A percentile compares a stretch with the other conserved stretches of the same genome.
phyloP scores from a whole-genome alignment of 352 stramenopile genomes.

The Pythium guiyangense region DNA sequence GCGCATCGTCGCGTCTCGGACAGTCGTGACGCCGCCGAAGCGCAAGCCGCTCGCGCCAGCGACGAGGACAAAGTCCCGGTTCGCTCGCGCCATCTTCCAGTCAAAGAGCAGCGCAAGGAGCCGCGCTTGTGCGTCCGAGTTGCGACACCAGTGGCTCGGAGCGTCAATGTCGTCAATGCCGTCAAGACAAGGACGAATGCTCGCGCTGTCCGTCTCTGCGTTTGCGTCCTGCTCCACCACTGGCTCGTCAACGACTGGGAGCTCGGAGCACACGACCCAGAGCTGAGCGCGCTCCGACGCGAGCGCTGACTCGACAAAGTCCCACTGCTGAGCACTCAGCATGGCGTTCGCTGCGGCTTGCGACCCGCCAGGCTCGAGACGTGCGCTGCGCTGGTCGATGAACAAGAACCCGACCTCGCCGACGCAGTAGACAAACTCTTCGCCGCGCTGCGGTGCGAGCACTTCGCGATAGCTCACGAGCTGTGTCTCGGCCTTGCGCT shows the following conservation, averaged over 20 bases:
- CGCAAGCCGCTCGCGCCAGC: slow-evolving; percentile 26
- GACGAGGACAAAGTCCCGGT: slow-evolving; percentile 39
- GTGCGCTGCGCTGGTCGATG: slow-evolving; percentile 54
- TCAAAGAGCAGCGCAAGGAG: slow-evolving; percentile 55
- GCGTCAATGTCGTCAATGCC: slow-evolving; percentile 14
- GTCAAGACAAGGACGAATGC: slow-evolving; percentile 16
- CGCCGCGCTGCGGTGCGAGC: slow-evolving; percentile 44
- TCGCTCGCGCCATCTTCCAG: slow-evolving; percentile 59
- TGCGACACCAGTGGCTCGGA: slow-evolving; percentile 29
- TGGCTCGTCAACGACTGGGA: slow-evolving; percentile 37
- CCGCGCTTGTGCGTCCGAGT: slow-evolving; percentile 28
- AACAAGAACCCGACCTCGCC: slow-evolving; percentile 47
- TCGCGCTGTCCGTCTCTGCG: neutral
- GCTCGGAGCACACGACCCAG: slow-evolving; percentile 48
- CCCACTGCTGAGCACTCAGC: slow-evolving; percentile 55
- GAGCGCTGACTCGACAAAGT: slow-evolving; percentile 42
- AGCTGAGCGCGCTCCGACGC: slow-evolving; percentile 23
- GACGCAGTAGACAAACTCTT: slow-evolving; percentile 50
- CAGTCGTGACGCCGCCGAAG: slow-evolving; percentile 28
- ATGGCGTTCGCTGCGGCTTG: slow-evolving; percentile 53
- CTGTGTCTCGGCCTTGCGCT: slow-evolving; percentile 39
- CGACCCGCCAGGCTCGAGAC: slow-evolving; percentile 51
- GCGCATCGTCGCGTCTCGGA: slow-evolving; percentile 46
- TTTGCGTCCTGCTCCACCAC: neutral
- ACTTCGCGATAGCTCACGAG: slow-evolving; percentile 62